A percentile compares a stretch with the other conserved stretches of the same genome.
Evolutionary conservation across 2,329 filamentous ascomycete species (phyloP).

Genomic region (Sporothrix schenckii): DNA sequence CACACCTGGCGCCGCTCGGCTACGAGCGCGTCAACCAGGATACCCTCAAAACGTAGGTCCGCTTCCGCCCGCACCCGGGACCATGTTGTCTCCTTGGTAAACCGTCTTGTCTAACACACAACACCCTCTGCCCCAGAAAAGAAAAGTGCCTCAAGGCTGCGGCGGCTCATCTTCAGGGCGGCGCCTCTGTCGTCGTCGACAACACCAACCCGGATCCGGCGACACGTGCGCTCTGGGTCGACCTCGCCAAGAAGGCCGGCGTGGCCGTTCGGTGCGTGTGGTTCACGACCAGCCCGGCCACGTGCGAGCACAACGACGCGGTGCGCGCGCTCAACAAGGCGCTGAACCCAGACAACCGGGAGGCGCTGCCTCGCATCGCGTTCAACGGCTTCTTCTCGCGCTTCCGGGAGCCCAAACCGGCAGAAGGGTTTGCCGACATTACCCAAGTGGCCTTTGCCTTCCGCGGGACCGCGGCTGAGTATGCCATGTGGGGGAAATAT

Average conservation of each 20-base stretch:
- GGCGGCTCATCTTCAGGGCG: slow-evolving; percentile 63
- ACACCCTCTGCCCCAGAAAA: slow-evolving; percentile 42
- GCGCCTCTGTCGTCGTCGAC: slow-evolving; percentile 76
- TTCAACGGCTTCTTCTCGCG: slow-evolving; percentile 75
- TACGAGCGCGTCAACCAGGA: slow-evolving; percentile 93
- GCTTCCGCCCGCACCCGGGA: neutral
- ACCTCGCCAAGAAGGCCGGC: slow-evolving; percentile 68
- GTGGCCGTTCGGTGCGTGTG: slow-evolving; percentile 83
- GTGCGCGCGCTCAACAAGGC: slow-evolving; percentile 69
- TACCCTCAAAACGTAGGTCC: slow-evolving; percentile 68
- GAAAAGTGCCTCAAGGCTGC: slow-evolving; percentile 74
- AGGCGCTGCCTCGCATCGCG: slow-evolving; percentile 73
- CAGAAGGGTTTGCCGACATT: slow-evolving; percentile 85
- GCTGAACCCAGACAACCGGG: slow-evolving; percentile 81
- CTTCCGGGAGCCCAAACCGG: slow-evolving; percentile 69
- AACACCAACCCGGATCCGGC: slow-evolving; percentile 91
- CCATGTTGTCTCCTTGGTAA: neutral
- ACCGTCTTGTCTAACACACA: too few relatives aligned
- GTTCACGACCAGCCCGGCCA: slow-evolving; percentile 70
- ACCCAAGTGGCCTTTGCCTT: slow-evolving; percentile 75
- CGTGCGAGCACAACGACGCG: slow-evolving; percentile 85
- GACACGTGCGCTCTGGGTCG: slow-evolving; percentile 76
- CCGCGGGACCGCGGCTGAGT: slow-evolving; percentile 68
- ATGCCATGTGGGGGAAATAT: slow-evolving; percentile 72
- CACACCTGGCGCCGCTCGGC: slow-evolving; percentile 71